Conservation (phyloP, 139 green algal genomes). For the Edaphochlamys debaryana region DNA sequence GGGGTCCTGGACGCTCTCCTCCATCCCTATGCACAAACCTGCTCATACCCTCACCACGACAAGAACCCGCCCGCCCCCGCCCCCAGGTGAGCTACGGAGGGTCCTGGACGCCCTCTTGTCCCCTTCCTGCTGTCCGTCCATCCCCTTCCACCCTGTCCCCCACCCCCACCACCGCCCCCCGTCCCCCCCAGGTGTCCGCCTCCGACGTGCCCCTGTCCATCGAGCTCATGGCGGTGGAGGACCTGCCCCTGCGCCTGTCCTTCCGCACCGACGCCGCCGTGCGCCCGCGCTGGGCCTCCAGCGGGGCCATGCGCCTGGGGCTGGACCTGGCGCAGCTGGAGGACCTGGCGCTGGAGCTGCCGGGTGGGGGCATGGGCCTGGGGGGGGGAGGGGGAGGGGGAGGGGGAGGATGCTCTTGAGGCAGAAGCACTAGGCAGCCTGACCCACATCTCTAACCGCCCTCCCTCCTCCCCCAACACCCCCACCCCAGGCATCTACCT, state of each 20-base stretch:
- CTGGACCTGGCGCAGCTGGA: slow-evolving; percentile 86
- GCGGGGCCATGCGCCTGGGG: slow-evolving; percentile 52
- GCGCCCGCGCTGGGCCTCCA: slow-evolving; percentile 62
- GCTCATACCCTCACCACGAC: too few relatives aligned
- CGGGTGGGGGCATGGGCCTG: too few relatives aligned
- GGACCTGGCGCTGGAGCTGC: slow-evolving; percentile 70
- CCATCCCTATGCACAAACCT: too few relatives aligned
- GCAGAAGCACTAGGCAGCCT: too few relatives aligned
- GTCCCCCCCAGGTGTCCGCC: slow-evolving; percentile 9
- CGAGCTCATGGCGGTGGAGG: slow-evolving; percentile 68
- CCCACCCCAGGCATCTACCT: slow-evolving; percentile 44
- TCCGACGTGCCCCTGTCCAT: slow-evolving; percentile 69
- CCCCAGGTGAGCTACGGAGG: neutral
- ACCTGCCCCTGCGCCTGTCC: slow-evolving; percentile 65
- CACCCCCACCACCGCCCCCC: too few relatives aligned
- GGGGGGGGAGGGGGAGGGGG: neutral
- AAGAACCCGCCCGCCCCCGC: neutral
- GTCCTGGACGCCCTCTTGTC: neutral
- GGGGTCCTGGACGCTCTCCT: too few relatives aligned
- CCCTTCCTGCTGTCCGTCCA: neutral
- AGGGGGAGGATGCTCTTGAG: neutral
- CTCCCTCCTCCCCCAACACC: too few relatives aligned
- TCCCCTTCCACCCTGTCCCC: neutral
- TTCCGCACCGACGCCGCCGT: slow-evolving; percentile 72
- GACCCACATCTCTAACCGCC: too few relatives aligned